Conservation (phyloP, 2,329 filamentous ascomycete species). For the Fusarium xylarioides region DNA sequence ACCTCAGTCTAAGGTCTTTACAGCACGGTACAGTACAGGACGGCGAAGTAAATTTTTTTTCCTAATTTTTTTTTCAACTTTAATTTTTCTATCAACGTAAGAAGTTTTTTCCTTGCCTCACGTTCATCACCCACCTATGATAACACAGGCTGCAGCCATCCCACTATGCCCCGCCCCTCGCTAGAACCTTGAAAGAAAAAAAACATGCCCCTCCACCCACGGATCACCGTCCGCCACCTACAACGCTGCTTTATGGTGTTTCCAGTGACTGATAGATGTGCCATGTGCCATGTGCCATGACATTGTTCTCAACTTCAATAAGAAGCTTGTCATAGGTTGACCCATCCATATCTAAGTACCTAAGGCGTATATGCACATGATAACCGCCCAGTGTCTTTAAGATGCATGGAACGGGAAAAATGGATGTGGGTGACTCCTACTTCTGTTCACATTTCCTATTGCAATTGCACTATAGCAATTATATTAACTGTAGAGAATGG, state of each 20-base stretch:
- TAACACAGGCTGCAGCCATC: neutral
- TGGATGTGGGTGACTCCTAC: neutral
- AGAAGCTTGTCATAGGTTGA: neutral
- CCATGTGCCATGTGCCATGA: neutral
- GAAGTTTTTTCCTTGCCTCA: neutral
- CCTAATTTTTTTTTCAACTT: neutral
- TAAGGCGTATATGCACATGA: neutral
- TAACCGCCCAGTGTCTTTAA: neutral
- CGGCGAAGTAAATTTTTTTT: conserved; percentile 6
- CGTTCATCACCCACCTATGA: neutral
- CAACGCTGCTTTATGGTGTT: conserved; percentile 16
- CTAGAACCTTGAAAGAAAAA: conserved; percentile 1
- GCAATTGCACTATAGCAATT: neutral
- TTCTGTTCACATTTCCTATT: neutral
- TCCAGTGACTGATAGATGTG: conserved; percentile 1
- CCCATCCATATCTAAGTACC: neutral
- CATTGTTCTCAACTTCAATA: neutral
- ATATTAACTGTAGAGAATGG: neutral
- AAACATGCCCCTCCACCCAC: conserved; percentile 27
- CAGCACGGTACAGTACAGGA: neutral
- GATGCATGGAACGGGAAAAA: neutral
- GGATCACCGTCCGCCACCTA: conserved; percentile 21
- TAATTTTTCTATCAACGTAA: neutral
- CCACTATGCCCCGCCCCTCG: conserved; percentile 21
- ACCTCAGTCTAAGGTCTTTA: neutral